These are phyloP conservation scores for Tetrapisispora fleetii DNA, from an alignment of 805 yeast genomes.

Conservation along the genomic window DNA sequence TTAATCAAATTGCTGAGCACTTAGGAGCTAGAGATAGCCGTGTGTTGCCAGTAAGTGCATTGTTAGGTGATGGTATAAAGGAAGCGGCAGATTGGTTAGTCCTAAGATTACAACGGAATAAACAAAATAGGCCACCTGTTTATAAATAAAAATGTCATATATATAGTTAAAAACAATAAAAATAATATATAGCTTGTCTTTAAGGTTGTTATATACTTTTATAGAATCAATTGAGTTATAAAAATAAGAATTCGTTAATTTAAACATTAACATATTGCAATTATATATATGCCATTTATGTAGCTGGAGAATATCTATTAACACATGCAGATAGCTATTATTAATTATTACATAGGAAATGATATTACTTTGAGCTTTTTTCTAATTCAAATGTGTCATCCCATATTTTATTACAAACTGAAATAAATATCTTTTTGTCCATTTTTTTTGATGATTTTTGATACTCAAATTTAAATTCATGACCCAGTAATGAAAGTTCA, in stretches of 20 bases:
- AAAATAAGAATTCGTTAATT: not conserved
- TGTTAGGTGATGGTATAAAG: conserved; percentile 64
- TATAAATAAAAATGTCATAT: conserved; percentile 12
- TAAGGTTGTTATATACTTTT: too few relatives aligned
- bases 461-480: conserved; percentile 23
- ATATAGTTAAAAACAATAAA: too few relatives aligned
- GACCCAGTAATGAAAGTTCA: conserved; percentile 18
- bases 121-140: conserved; percentile 31
- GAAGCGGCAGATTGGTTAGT: conserved; percentile 88
- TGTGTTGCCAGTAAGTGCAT: conserved; percentile 81
- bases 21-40: conserved; percentile 85
- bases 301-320: not conserved
- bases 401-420: conserved; percentile 29
- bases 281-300: too few relatives aligned
- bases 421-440: conserved; percentile 27
- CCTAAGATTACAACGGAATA: conserved; percentile 48
- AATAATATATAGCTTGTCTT: too few relatives aligned
- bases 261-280: too few relatives aligned
- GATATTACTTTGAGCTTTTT: not conserved
- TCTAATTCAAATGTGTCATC: conserved; percentile 16
- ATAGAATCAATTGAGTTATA: not conserved
- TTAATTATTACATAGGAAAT: not conserved
- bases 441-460: conserved; percentile 11
- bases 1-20: conserved; percentile 73
- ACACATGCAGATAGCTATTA: not conserved